These are phyloP conservation scores for Brassica incana DNA, from an alignment of 345 rosid species.

Conservation along the genomic window DNA sequence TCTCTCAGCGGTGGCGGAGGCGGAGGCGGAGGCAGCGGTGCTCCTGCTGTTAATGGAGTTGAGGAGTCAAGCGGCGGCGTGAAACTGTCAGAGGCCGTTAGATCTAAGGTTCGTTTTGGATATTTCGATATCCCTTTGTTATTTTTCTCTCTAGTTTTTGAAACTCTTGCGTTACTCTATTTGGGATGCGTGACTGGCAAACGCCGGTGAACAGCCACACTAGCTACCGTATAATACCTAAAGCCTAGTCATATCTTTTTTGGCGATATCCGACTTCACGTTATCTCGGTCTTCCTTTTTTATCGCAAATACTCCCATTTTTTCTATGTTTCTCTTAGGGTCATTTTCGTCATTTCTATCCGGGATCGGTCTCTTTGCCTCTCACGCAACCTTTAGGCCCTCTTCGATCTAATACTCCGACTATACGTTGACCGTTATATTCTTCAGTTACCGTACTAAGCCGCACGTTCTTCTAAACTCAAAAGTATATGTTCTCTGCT, in stretches of 20 bases:
- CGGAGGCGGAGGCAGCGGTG: constrained; percentile 20
- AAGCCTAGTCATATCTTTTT: background rate
- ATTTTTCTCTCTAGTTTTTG: background rate
- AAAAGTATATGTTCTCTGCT: background rate
- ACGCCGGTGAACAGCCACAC: background rate
- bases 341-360: constrained; percentile 20
- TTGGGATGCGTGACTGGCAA: background rate
- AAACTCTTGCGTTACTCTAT: constrained; percentile 16
- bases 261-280: constrained; percentile 1
- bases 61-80: constrained; percentile 66
- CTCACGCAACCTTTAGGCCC: constrained; percentile 18
- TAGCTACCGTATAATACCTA: constrained; percentile 13
- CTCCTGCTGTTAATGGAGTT: constrained; percentile 46
- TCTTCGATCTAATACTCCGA: constrained; percentile 17
- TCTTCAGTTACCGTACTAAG: background rate
- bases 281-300: constrained; percentile 21
- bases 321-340: background rate
- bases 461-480: background rate
- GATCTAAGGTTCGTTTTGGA: constrained; percentile 73
- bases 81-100: constrained; percentile 44
- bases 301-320: constrained; percentile 10
- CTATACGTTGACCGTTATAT: constrained; percentile 18
- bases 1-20: constrained; percentile 52
- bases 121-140: background rate
- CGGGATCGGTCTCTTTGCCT: constrained; percentile 24